Conservation (phyloP, 2,329 filamentous ascomycete species). For the Alternaria arbusti region DNA sequence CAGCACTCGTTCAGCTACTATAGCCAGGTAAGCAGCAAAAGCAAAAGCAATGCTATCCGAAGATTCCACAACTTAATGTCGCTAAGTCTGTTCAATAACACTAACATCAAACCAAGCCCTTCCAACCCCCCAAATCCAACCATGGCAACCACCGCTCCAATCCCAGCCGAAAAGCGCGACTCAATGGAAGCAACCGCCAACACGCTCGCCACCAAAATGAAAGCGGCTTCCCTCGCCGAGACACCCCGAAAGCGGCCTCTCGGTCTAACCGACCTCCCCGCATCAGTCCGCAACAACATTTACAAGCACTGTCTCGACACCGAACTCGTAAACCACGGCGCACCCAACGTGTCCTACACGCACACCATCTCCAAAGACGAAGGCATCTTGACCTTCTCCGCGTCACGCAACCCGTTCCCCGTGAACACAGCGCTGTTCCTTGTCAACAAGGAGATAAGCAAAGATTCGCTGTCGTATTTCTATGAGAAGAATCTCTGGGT, state of each 20-base stretch:
- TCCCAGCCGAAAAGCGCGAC: constrained; percentile 29
- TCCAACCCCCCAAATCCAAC: not conserved
- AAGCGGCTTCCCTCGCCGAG: constrained; percentile 16
- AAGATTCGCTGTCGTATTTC: constrained; percentile 35
- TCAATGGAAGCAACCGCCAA: constrained; percentile 39
- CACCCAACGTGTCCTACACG: constrained; percentile 40
- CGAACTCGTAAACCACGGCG: constrained; percentile 40
- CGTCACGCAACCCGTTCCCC: constrained; percentile 39
- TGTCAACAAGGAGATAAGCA: constrained; percentile 33
- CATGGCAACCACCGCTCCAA: not conserved
- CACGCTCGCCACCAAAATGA: constrained; percentile 20
- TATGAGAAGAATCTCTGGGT: constrained; percentile 43
- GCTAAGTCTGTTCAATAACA: not conserved
- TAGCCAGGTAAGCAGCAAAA: not conserved
- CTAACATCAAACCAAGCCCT: not conserved
- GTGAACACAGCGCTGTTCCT: constrained; percentile 34
- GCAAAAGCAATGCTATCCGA: not conserved
- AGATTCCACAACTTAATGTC: fast-evolving
- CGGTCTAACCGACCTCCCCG: constrained; percentile 33
- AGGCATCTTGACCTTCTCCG: constrained; percentile 31
- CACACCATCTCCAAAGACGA: constrained; percentile 27
- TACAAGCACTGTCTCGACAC: constrained; percentile 44
- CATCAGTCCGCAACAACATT: constrained; percentile 41
- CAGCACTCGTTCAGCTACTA: not conserved
- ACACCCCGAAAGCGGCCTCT: constrained; percentile 27